Base-by-base conservation (phyloP, 1,284 basidiomycete genomes). In the Malassezia restricta region DNA sequence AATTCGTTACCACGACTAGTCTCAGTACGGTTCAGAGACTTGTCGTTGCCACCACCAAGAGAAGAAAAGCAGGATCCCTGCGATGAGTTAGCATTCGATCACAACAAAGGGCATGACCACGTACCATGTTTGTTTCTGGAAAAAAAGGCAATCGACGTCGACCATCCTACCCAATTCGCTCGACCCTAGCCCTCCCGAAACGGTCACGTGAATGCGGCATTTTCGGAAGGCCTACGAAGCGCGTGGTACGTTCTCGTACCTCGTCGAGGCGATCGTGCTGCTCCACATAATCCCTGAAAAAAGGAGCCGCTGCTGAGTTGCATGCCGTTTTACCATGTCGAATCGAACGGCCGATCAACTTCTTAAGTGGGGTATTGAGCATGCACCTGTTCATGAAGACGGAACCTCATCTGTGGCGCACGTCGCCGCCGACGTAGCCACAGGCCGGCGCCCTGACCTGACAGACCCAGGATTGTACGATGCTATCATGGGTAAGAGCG, bases 1-100 rank as follows among this genome's bases (percentile, higher is more conserved):
- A 73, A 59, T 56, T 69, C 70, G 54, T 68, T 71, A 57, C 49
- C 51, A 8, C 59, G 63, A 64, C 71, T 71, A 47, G 70, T 71
- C 52, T 71, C 68, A 39, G 70, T 71, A 38, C 68, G 67, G 61
- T 64, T 69, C 55, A 71, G 64, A 57, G 63, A 62, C 63, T 69
- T 69, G 53, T 49, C 48, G 53, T 64, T 64, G 14, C 41, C 41
- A 15, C 48, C 47, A 44, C 58, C 58, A 44, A 62, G 57, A 51
- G 59, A 62, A 47, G 63, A 65, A 40, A 65, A 49, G 59, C 63
- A 65, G 43, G 60, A 63, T 55, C 64, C 64, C 64, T 65, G 35
- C 6, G 9, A 15, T 3, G n/a, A 20, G 51, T 49, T 39, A 51
- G 38, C 28, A 48, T 27, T 12, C 20, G 14, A 44, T 12, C 7